These are phyloP conservation scores for Physcomitrium patens DNA, from an alignment of 225 moss, liverwort and hornwort species.

Conservation along the genomic window DNA sequence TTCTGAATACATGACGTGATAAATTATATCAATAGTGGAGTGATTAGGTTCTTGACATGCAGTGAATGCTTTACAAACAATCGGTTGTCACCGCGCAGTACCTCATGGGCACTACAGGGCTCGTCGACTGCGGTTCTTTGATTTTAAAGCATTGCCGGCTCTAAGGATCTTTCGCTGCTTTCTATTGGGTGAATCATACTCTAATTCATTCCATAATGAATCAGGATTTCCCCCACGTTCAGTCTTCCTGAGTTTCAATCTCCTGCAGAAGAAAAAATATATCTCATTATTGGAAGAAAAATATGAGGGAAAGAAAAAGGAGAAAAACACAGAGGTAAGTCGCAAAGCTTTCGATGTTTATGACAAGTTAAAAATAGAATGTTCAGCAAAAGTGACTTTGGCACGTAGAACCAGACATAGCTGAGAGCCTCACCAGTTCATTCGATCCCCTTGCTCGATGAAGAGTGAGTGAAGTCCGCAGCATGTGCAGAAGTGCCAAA, in stretches of 20 bases:
- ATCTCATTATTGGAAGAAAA: background rate
- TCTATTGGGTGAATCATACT: constrained; percentile 20
- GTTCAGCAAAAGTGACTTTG: too few relatives aligned
- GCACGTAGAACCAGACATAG: constrained; percentile 1
- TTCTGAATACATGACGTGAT: too few relatives aligned
- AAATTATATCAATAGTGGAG: background rate
- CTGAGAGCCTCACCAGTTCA: constrained; percentile 47
- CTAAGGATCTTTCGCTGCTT: constrained; percentile 13
- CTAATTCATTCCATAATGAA: constrained; percentile 20
- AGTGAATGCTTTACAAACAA: background rate
- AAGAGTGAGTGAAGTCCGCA: constrained; percentile 54
- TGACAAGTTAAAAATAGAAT: too few relatives aligned
- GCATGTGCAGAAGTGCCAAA: constrained; percentile 70
- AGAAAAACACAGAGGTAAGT: too few relatives aligned
- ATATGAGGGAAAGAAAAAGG: background rate
- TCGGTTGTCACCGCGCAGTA: background rate
- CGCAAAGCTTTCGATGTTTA: too few relatives aligned
- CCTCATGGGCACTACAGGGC: constrained; percentile 29
- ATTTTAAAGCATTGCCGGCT: constrained; percentile 19
- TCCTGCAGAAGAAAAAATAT: constrained; percentile 8
- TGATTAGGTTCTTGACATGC: too few relatives aligned
- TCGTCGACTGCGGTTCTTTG: constrained; percentile 32
- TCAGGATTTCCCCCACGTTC: constrained; percentile 20
- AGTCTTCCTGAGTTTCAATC: constrained; percentile 3
- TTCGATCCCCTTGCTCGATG: constrained; percentile 54